Percentiles rank a stretch among this genome's conserved stretches.
Conservation (phyloP, 2,329 filamentous ascomycete species). For the Aspergillus fructus region DNA sequence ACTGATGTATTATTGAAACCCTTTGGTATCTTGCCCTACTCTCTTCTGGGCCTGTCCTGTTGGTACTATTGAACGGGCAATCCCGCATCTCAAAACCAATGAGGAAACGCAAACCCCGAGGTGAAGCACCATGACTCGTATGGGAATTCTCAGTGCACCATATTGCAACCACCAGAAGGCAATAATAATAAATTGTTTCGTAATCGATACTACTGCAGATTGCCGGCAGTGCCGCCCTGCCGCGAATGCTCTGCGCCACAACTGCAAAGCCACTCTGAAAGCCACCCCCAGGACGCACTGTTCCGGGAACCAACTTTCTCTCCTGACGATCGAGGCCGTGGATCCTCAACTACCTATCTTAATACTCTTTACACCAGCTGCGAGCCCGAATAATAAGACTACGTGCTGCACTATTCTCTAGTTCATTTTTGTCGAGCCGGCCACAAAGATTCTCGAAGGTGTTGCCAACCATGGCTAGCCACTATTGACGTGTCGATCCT, state of each 20-base stretch:
- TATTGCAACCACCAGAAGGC: too few relatives aligned
- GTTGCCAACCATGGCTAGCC: background rate
- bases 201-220: too few relatives aligned
- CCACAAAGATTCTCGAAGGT: background rate
- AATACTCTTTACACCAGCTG: background rate
- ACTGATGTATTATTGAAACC: too few relatives aligned
- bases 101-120: too few relatives aligned
- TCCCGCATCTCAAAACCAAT: too few relatives aligned
- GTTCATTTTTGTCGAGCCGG: background rate
- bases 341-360: background rate
- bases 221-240: too few relatives aligned
- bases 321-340: background rate
- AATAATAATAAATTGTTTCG: too few relatives aligned
- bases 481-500: conserved; percentile 2
- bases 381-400: background rate
- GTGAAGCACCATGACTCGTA: too few relatives aligned
- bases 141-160: too few relatives aligned
- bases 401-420: background rate
- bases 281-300: background rate
- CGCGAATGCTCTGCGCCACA: background rate
- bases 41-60: too few relatives aligned
- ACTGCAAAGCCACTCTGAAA: conserved; percentile 5
- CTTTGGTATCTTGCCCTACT: too few relatives aligned
- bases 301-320: background rate
- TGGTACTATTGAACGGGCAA: too few relatives aligned